Conservation (phyloP, 306 rosid genomes). For the Vicia faba region DNA sequence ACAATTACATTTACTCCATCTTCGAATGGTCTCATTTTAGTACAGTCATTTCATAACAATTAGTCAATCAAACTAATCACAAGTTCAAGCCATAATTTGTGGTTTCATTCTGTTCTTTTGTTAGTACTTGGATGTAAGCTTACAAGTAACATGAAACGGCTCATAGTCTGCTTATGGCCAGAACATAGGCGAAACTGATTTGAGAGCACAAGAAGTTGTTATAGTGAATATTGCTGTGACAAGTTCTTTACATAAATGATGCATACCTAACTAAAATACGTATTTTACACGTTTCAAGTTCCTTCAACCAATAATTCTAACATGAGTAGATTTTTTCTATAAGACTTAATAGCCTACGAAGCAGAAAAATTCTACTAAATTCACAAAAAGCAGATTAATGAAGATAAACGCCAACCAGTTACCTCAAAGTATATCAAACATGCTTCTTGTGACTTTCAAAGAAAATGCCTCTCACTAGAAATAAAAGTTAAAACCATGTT, state of each 20-base stretch:
- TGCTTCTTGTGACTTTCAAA: conserved; percentile 7
- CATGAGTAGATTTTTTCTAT: background rate
- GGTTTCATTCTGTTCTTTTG: background rate
- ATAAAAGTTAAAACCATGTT: background rate
- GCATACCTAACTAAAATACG: conserved; percentile 5
- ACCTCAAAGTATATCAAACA: conserved; percentile 18
- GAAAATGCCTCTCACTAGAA: background rate
- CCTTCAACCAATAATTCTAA: conserved; percentile 5
- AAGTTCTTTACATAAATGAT: conserved; percentile 17
- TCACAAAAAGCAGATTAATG: conserved; percentile 3
- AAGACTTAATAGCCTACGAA: conserved; percentile 19
- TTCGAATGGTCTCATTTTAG: conserved; percentile 5
- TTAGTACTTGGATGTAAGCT: conserved; percentile 28
- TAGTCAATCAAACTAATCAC: conserved; percentile 16
- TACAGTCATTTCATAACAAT: background rate
- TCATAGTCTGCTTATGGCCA: conserved; percentile 5
- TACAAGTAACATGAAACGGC: conserved; percentile 19
- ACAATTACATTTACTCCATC: conserved; percentile 17
- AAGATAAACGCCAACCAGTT: conserved; percentile 16
- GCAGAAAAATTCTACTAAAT: background rate
- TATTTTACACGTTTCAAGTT: background rate
- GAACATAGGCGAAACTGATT: conserved; percentile 4
- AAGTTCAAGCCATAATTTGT: conserved; percentile 23
- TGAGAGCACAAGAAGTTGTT: conserved; percentile 12
- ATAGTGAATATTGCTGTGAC: background rate